These are phyloP conservation scores for Ensete glaucum DNA, from an alignment of 176 grass and related monocot species.

Conservation along the genomic window DNA sequence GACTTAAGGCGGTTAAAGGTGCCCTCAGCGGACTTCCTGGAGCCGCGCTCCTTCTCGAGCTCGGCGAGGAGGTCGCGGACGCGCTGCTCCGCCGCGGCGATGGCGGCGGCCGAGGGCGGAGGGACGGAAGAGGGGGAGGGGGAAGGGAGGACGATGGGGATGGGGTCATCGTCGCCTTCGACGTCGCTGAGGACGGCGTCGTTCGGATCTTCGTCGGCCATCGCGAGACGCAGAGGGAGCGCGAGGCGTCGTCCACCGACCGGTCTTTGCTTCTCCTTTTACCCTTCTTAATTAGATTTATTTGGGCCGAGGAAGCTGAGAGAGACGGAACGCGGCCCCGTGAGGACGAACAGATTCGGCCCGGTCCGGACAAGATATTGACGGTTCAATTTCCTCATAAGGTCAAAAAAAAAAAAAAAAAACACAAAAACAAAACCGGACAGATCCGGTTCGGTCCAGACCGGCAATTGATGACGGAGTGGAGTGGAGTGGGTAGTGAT, in stretches of 20 bases:
- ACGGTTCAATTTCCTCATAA: no score
- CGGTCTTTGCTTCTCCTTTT: not conserved
- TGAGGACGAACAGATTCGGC: no score
- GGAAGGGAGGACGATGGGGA: constrained; percentile 14
- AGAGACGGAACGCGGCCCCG: no score
- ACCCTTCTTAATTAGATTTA: no score
- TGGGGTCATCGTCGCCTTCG: constrained; percentile 47
- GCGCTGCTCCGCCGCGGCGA: constrained; percentile 22
- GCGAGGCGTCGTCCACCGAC: not conserved
- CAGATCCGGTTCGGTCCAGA: no score
- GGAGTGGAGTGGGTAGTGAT: no score
- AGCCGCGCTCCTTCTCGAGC: constrained; percentile 69
- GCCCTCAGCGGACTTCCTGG: constrained; percentile 40
- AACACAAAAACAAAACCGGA: no score
- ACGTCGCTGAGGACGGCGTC: constrained; percentile 71
- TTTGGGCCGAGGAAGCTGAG: no score
- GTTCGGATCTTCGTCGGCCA: constrained; percentile 62
- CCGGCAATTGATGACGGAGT: no score
- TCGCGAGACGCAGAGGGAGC: constrained; percentile 11
- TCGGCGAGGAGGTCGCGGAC: constrained; percentile 46
- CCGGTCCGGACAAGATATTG: no score
- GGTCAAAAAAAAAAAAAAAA: no score
- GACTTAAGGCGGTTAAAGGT: constrained; percentile 50
- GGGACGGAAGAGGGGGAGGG: constrained; percentile 9
- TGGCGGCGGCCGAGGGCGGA: not conserved